Percentiles rank a stretch among this genome's conserved stretches.
These are phyloP conservation scores for Royoungia palumana DNA, from an alignment of 768 basidiomycete species.

Conservation along the genomic window DNA sequence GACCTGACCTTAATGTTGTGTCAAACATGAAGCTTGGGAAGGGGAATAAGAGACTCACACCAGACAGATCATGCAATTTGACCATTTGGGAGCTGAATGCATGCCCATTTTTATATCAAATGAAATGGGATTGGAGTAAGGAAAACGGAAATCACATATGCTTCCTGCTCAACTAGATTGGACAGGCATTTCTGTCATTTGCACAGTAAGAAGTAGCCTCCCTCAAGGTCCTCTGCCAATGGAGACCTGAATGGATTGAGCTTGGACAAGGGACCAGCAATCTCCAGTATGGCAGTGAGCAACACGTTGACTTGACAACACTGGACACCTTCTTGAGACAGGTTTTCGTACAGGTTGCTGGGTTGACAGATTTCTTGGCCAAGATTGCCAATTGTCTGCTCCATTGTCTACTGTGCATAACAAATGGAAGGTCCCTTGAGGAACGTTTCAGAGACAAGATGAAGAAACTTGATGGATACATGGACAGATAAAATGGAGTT, in stretches of 20 bases:
- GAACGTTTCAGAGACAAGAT: constrained; percentile 14
- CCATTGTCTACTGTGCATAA: constrained; percentile 32
- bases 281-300: background rate
- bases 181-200: no score
- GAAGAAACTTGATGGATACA: constrained; percentile 27
- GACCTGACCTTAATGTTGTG: no score
- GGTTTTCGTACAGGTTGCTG: background rate
- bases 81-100: no score
- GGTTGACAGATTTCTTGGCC: background rate
- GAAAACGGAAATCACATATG: no score
- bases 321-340: background rate
- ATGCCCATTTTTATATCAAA: no score
- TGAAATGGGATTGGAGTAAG: no score
- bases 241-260: background rate
- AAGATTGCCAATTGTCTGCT: constrained; percentile 16
- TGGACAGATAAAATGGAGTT: constrained; percentile 31
- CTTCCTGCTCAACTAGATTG: no score
- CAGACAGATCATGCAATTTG: no score
- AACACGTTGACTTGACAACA: background rate
- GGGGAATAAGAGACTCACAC: no score
- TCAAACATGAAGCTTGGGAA: no score
- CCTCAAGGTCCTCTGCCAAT: background rate
- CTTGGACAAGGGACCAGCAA: background rate
- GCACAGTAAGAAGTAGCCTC: background rate
- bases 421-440: background rate